Conservation (phyloP, 768 basidiomycete species). For the Auriscalpium microsporum region DNA sequence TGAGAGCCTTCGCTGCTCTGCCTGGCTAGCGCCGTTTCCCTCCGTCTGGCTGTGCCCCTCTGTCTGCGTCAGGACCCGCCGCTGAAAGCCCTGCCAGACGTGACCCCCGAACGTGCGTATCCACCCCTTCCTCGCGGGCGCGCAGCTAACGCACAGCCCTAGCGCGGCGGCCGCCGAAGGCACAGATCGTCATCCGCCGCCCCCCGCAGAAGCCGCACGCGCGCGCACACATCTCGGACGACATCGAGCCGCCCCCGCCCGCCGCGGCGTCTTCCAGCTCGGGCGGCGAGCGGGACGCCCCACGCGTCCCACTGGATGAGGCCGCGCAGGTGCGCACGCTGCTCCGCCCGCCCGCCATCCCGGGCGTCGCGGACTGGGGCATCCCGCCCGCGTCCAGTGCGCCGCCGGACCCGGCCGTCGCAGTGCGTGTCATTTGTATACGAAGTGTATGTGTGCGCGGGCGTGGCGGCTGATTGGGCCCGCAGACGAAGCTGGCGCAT, state of each 20-base stretch:
- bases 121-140: not conserved
- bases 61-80: constrained; percentile 14
- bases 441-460: not conserved
- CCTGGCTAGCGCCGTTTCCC: constrained; percentile 15
- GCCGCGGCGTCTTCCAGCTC: not conserved
- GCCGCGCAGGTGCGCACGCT: constrained; percentile 44
- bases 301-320: constrained; percentile 27
- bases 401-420: constrained; percentile 53
- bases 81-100: constrained; percentile 9
- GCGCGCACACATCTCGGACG: constrained; percentile 4
- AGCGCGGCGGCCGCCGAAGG: constrained; percentile 12
- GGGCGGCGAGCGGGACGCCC: not conserved
- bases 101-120: constrained; percentile 9
- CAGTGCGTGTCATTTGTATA: constrained; percentile 31
- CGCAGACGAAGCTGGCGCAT: constrained; percentile 69
- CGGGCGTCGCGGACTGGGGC: constrained; percentile 65
- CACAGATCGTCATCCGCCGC: constrained; percentile 14
- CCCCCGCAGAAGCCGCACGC: constrained; percentile 11
- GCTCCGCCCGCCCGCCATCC: constrained; percentile 54
- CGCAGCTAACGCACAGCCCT: not conserved
- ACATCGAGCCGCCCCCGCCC: not conserved
- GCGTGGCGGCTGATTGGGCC: not conserved
- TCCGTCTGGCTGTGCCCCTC: constrained; percentile 13
- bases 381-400: constrained; percentile 52
- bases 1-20: constrained; percentile 17